These are phyloP conservation scores for Ophiosphaerella korrae DNA, from an alignment of 2,329 filamentous ascomycete genomes.

Conservation along the genomic window DNA sequence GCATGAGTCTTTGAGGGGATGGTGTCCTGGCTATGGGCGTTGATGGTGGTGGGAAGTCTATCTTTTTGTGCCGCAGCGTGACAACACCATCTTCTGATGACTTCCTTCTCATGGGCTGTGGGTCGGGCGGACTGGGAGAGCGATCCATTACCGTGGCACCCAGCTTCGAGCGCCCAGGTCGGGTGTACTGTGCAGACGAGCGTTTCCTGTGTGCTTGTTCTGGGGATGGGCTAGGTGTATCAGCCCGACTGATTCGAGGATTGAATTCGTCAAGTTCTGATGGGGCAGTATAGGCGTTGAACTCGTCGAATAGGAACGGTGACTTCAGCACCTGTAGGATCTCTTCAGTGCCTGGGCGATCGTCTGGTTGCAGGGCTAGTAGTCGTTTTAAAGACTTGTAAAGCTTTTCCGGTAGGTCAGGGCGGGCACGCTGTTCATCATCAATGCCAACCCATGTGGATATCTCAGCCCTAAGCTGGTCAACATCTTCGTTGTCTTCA, in stretches of 20 bases:
- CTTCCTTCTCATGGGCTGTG: constrained; percentile 17
- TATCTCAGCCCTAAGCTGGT: constrained; percentile 84
- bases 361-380: constrained; percentile 74
- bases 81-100: constrained; percentile 37
- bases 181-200: constrained; percentile 31
- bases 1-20: constrained; percentile 37
- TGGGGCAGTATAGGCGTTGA: constrained; percentile 45
- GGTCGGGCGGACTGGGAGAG: constrained; percentile 41
- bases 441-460: constrained; percentile 85
- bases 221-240: constrained; percentile 46
- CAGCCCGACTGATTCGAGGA: constrained; percentile 53
- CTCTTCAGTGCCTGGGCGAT: constrained; percentile 83
- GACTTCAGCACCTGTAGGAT: constrained; percentile 79
- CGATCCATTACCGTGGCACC: constrained; percentile 38
- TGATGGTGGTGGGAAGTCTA: constrained; percentile 29
- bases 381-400: constrained; percentile 84
- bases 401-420: constrained; percentile 83
- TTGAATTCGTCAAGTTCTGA: constrained; percentile 41
- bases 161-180: constrained; percentile 42
- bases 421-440: constrained; percentile 72
- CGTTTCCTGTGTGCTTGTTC: constrained; percentile 28
- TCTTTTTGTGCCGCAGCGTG: constrained; percentile 35
- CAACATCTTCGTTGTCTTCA: constrained; percentile 90
- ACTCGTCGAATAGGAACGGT: constrained; percentile 59
- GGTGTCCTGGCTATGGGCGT: constrained; percentile 21